Conservation (phyloP, 805 yeast species). For the Danielia oregonensis region DNA sequence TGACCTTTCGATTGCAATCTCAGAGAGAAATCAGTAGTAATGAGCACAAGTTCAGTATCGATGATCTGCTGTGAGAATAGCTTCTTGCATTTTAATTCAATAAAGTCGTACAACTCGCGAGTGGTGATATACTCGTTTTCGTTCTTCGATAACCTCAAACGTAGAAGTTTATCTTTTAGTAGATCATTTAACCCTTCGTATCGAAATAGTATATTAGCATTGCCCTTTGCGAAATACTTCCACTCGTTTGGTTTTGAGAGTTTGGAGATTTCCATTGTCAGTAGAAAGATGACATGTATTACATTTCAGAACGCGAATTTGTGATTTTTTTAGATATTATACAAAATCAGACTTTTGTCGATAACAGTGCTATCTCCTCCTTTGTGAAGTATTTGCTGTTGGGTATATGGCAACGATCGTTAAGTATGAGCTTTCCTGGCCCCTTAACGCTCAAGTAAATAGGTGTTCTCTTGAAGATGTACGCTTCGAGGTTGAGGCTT, state of each 20-base stretch:
- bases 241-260: conserved; percentile 32
- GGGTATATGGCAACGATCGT: conserved; percentile 1
- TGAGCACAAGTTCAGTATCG: conserved; percentile 28
- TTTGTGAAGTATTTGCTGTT: conserved; percentile 1
- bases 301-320: too few relatives aligned
- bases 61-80: conserved; percentile 28
- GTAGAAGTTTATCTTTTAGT: conserved; percentile 34
- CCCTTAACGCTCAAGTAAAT: background rate
- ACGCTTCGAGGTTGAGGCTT: background rate
- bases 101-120: conserved; percentile 38
- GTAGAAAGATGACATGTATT: background rate
- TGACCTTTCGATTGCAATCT: conserved; percentile 24
- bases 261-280: conserved; percentile 34
- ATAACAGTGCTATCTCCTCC: background rate
- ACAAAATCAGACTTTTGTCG: too few relatives aligned
- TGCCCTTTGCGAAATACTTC: conserved; percentile 44
- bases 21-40: conserved; percentile 28
- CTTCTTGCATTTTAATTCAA: conserved; percentile 30
- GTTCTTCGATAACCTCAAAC: conserved; percentile 33
- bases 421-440: conserved; percentile 1
- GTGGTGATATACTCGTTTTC: conserved; percentile 36
- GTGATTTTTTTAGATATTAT: too few relatives aligned
- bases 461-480: background rate
- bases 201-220: conserved; percentile 45
- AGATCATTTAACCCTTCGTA: conserved; percentile 35